Evolutionary conservation across 768 basidiomycete genomes (phyloP).

Genomic region (Hygrocybe punicea): DNA sequence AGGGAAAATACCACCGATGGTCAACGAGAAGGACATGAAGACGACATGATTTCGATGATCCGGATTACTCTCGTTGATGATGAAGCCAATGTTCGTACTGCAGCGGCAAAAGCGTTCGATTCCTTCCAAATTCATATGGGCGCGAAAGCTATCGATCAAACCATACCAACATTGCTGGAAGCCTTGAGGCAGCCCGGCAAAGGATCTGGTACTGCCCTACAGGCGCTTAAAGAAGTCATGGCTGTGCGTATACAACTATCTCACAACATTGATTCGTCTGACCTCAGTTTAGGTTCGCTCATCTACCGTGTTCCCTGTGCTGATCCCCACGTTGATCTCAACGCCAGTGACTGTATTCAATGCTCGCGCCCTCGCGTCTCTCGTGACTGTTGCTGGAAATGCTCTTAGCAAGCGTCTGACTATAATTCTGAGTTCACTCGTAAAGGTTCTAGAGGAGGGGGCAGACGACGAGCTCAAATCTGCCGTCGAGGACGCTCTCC

Average conservation of each 20-base stretch:
- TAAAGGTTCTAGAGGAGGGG: constrained; percentile 71
- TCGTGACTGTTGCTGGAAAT: constrained; percentile 90
- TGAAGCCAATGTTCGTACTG: constrained; percentile 77
- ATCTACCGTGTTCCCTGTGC: constrained; percentile 91
- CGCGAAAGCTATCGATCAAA: constrained; percentile 89
- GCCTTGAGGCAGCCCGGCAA: constrained; percentile 91
- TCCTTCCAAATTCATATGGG: constrained; percentile 90
- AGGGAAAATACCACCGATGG: constrained; percentile 82
- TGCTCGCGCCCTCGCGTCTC: constrained; percentile 80
- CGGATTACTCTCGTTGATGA: constrained; percentile 85
- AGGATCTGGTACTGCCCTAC: constrained; percentile 91
- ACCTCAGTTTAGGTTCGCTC: constrained; percentile 71
- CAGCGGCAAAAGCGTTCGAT: constrained; percentile 87
- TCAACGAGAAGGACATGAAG: constrained; percentile 85
- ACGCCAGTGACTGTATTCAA: constrained; percentile 95
- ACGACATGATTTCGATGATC: constrained; percentile 82
- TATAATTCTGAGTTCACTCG: constrained; percentile 72
- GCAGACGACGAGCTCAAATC: constrained; percentile 62
- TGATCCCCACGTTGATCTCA: constrained; percentile 89
- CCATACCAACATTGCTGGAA: constrained; percentile 90
- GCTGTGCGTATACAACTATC: constrained; percentile 49
- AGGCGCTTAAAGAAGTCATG: constrained; percentile 93
- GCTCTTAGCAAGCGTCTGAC: constrained; percentile 83
- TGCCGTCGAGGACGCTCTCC: constrained; percentile 73
- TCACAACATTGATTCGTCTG: constrained; percentile 3